Conservation (phyloP, 768 basidiomycete genomes). For the Termitomyces sp. region DNA sequence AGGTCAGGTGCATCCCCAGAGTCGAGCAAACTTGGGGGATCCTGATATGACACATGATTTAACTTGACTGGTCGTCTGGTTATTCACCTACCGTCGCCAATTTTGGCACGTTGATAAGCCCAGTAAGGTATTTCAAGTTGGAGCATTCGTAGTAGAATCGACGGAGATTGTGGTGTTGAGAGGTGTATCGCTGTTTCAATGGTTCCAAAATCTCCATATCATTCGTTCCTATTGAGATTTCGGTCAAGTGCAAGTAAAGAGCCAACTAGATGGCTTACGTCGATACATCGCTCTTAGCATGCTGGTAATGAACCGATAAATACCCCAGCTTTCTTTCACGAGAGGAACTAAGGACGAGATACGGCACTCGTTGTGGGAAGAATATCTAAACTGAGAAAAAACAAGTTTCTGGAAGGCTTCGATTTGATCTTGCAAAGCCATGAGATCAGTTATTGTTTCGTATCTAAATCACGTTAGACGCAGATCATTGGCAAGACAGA, state of each 20-base stretch:
- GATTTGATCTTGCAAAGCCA: slow-evolving; percentile 97
- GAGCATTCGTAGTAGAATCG: slow-evolving; percentile 99
- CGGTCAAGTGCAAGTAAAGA: neutral
- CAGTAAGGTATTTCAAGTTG: slow-evolving; percentile 95
- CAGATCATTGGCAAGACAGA: neutral
- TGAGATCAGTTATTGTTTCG: slow-evolving; percentile 95
- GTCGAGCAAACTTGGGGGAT: slow-evolving; percentile 93
- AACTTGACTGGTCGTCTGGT: neutral
- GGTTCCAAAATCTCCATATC: slow-evolving; percentile 87
- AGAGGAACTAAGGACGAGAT: slow-evolving; percentile 94
- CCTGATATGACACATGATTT: slow-evolving; percentile 37
- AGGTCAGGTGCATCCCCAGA: slow-evolving; percentile 79
- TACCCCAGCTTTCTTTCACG: slow-evolving; percentile 99
- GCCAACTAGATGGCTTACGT: slow-evolving; percentile 38
- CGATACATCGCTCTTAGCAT: slow-evolving; percentile 98
- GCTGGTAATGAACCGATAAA: slow-evolving; percentile 97
- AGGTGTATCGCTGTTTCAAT: slow-evolving; percentile 76
- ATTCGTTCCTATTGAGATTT: slow-evolving; percentile 61
- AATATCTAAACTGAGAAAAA: slow-evolving; percentile 89
- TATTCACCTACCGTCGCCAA: slow-evolving; percentile 67
- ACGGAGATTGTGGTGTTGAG: slow-evolving; percentile 89
- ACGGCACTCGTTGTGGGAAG: slow-evolving; percentile 93
- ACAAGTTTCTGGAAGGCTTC: slow-evolving; percentile 98
- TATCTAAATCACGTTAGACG: slow-evolving; percentile 49
- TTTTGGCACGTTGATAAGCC: slow-evolving; percentile 97